Evolutionary conservation across 345 rosid species (phyloP).

Genomic region (Eucalyptus camaldulensis): DNA sequence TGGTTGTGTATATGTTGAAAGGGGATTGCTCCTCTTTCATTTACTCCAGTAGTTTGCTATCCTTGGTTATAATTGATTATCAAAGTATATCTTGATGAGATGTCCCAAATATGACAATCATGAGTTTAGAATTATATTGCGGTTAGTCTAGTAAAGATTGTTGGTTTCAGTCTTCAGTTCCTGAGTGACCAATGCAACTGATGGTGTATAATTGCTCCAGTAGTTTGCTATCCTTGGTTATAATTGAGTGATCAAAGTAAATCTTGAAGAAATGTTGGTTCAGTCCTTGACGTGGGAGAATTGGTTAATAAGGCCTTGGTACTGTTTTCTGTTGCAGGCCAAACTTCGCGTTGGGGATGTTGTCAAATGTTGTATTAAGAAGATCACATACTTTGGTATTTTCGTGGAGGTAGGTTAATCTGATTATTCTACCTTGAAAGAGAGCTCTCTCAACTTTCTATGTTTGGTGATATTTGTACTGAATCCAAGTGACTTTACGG

Average conservation of each 20-base stretch:
- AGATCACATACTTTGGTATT: conserved; percentile 83
- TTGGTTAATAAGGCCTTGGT: not conserved
- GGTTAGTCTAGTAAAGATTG: not conserved
- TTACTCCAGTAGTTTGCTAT: not conserved
- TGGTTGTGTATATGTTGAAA: not conserved
- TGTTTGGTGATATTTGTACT: not conserved
- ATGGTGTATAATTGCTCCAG: not conserved
- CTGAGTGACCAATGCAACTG: not conserved
- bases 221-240: not conserved
- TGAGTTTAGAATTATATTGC: not conserved
- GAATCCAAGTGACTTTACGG: not conserved
- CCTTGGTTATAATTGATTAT: not conserved
- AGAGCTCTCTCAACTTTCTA: not conserved
- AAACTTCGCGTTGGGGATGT: conserved; percentile 87
- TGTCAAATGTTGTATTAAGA: conserved; percentile 78
- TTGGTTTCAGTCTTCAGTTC: not conserved
- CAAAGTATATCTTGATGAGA: not conserved
- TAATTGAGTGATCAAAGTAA: not conserved
- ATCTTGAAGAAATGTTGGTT: not conserved
- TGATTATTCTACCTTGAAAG: not conserved
- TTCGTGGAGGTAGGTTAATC: conserved; percentile 66
- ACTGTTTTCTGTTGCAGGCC: conserved; percentile 33
- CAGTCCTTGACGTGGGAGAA: not conserved
- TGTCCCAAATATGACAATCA: not conserved
- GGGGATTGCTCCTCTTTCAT: not conserved